Conservation (phyloP, 495 filamentous ascomycete genomes). For the Lasiosphaeria ovina region DNA sequence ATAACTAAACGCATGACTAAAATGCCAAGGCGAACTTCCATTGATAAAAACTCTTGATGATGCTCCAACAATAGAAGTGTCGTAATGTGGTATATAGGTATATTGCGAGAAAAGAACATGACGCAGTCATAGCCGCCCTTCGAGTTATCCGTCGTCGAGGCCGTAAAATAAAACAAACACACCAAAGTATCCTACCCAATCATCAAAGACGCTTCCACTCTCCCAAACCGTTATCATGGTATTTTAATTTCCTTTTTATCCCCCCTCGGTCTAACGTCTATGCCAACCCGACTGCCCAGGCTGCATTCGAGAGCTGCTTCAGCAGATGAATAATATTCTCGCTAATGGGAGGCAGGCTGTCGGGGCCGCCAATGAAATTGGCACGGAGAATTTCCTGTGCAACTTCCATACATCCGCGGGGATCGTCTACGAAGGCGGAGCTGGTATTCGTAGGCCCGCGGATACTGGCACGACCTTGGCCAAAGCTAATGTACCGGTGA, state of each 20-base stretch:
- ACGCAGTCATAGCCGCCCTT: too few species aligned
- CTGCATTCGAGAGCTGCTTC: slow-evolving; percentile 49
- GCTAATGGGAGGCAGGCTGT: slow-evolving; percentile 69
- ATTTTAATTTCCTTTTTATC: background rate
- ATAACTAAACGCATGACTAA: too few species aligned
- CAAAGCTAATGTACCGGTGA: slow-evolving; percentile 48
- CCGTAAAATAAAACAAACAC: too few species aligned
- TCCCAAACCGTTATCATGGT: too few species aligned
- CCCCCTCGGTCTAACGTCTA: slow-evolving; percentile 1
- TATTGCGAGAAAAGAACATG: too few species aligned
- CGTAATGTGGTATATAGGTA: too few species aligned
- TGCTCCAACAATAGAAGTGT: too few species aligned
- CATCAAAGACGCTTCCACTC: too few species aligned
- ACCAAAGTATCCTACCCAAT: too few species aligned
- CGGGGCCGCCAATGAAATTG: slow-evolving; percentile 63
- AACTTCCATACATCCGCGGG: slow-evolving; percentile 46
- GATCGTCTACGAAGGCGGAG: slow-evolving; percentile 33
- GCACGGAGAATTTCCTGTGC: slow-evolving; percentile 46
- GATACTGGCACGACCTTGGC: slow-evolving; percentile 45
- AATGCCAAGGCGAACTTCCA: too few species aligned
- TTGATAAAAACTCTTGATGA: too few species aligned
- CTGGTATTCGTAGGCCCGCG: slow-evolving; percentile 22
- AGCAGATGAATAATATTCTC: slow-evolving; percentile 58
- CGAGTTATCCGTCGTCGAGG: too few species aligned
- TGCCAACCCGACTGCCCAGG: slow-evolving; percentile 34